Percentiles rank a stretch among this genome's conserved stretches.
phyloP scores from a whole-genome alignment of 352 stramenopile species.

The Phytopythium delawarense region DNA sequence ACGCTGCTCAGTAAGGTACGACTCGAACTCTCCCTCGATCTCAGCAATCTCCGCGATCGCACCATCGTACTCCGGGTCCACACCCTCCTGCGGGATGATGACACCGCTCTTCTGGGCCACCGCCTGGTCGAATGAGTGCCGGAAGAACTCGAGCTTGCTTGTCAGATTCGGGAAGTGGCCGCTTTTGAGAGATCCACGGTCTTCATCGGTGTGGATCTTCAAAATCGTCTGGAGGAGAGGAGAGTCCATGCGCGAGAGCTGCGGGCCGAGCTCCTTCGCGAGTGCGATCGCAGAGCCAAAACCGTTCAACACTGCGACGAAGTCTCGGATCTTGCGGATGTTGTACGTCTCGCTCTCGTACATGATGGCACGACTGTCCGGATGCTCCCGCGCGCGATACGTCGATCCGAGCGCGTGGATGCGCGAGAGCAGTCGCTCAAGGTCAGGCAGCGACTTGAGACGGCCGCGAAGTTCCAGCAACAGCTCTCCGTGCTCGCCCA shows the following conservation, averaged over 20 bases:
- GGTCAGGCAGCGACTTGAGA: slow-evolving; percentile 91
- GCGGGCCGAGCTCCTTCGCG: slow-evolving; percentile 73
- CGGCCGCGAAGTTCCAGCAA: slow-evolving; percentile 82
- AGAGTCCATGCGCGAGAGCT: slow-evolving; percentile 51
- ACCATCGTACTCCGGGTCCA: slow-evolving; percentile 94
- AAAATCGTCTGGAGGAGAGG: slow-evolving; percentile 55
- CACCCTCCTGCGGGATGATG: slow-evolving; percentile 92
- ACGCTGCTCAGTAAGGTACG: slow-evolving; percentile 85
- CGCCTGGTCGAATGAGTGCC: slow-evolving; percentile 95
- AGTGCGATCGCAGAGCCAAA: slow-evolving; percentile 85
- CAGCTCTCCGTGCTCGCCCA: slow-evolving; percentile 70
- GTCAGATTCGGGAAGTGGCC: slow-evolving; percentile 90
- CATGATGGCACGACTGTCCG: slow-evolving; percentile 95
- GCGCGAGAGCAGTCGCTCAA: slow-evolving; percentile 95
- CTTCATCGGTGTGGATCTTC: slow-evolving; percentile 20
- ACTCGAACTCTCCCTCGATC: slow-evolving; percentile 88
- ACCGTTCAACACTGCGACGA: slow-evolving; percentile 88
- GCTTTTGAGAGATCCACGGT: neutral
- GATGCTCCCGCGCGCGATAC: slow-evolving; percentile 86
- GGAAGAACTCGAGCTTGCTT: slow-evolving; percentile 94
- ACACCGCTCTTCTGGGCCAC: slow-evolving; percentile 86
- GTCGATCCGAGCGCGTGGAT: slow-evolving; percentile 94
- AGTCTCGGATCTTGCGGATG: slow-evolving; percentile 95
- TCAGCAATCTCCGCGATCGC: slow-evolving; percentile 85
- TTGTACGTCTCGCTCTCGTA: slow-evolving; percentile 98